Evolutionary conservation across 352 stramenopile species (phyloP).

Genomic region (Globisporangium heterothallicum): DNA sequence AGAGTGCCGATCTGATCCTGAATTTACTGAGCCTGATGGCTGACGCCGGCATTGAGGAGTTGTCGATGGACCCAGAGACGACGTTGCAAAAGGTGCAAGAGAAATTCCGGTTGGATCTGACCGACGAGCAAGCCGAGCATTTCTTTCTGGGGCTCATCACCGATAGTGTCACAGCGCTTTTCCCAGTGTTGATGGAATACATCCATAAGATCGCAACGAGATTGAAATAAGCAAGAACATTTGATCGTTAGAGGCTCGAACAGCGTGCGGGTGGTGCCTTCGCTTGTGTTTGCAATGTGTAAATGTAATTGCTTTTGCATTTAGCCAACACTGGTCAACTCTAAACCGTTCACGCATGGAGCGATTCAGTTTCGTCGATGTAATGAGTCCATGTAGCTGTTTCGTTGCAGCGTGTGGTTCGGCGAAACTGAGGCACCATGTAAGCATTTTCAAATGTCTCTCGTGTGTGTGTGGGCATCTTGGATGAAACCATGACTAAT

Average conservation of each 20-base stretch:
- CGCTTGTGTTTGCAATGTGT: too few species aligned
- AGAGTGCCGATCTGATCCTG: slow-evolving; percentile 96
- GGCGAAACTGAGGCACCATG: too few species aligned
- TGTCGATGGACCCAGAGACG: slow-evolving; percentile 81
- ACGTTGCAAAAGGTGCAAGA: slow-evolving; percentile 91
- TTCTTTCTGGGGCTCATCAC: slow-evolving; percentile 97
- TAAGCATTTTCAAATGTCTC: too few species aligned
- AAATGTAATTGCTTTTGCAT: too few species aligned
- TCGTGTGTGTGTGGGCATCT: too few species aligned
- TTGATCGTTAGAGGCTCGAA: too few species aligned
- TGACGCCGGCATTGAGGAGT: slow-evolving; percentile 96
- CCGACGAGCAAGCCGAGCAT: slow-evolving; percentile 95
- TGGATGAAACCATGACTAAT: neutral
- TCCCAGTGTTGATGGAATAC: slow-evolving; percentile 83
- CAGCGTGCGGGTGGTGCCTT: too few species aligned
- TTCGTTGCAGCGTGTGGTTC: too few species aligned
- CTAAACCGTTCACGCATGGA: too few species aligned
- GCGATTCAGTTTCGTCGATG: too few species aligned
- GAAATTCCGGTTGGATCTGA: slow-evolving; percentile 96
- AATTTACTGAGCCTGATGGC: slow-evolving; percentile 99
- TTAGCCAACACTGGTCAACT: too few species aligned
- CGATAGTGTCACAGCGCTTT: slow-evolving; percentile 92
- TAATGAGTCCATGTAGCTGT: too few species aligned
- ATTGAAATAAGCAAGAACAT: slow-evolving; percentile 41
- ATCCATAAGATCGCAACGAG: slow-evolving; percentile 82